Evolutionary conservation across 2,329 filamentous ascomycete species (phyloP).

Genomic region (Penicillium olsonii): DNA sequence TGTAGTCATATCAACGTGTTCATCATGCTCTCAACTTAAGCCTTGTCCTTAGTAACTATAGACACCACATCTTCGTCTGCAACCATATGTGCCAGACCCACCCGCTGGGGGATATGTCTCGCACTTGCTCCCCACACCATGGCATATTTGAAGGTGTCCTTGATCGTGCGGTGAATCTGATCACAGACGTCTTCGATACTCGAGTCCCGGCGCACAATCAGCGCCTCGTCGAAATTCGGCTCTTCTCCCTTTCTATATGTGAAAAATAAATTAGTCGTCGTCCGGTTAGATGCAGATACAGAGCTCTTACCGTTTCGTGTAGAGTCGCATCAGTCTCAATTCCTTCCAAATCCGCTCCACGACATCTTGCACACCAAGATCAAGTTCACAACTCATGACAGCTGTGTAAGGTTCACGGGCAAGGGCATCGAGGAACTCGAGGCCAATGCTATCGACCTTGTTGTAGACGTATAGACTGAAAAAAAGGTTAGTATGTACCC

Average conservation of each 20-base stretch:
- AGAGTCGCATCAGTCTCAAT: slow-evolving; percentile 83
- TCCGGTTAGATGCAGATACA: neutral
- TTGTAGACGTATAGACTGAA: slow-evolving; percentile 92
- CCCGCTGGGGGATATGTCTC: slow-evolving; percentile 88
- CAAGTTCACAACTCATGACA: slow-evolving; percentile 96
- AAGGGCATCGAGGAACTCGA: slow-evolving; percentile 89
- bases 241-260: slow-evolving; percentile 75
- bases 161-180: slow-evolving; percentile 86
- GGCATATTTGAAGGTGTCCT: slow-evolving; percentile 99
- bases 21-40: slow-evolving; percentile 6
- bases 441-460: slow-evolving; percentile 94
- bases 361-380: slow-evolving; percentile 89
- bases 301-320: slow-evolving; percentile 71
- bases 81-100: slow-evolving; percentile 81
- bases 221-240: slow-evolving; percentile 83
- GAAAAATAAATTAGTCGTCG: slow-evolving; percentile 7
- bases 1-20: slow-evolving; percentile 10
- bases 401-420: slow-evolving; percentile 91
- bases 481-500: neutral
- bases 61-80: slow-evolving; percentile 68
- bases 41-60: slow-evolving; percentile 55
- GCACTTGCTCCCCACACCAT: slow-evolving; percentile 97
- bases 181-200: slow-evolving; percentile 97
- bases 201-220: slow-evolving; percentile 87
- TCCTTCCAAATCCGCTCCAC: slow-evolving; percentile 96